Evolutionary conservation across 805 yeast species (phyloP), one percentile per base, ranked within the genome.

Genomic region (Suhomyces sp.): DNA sequence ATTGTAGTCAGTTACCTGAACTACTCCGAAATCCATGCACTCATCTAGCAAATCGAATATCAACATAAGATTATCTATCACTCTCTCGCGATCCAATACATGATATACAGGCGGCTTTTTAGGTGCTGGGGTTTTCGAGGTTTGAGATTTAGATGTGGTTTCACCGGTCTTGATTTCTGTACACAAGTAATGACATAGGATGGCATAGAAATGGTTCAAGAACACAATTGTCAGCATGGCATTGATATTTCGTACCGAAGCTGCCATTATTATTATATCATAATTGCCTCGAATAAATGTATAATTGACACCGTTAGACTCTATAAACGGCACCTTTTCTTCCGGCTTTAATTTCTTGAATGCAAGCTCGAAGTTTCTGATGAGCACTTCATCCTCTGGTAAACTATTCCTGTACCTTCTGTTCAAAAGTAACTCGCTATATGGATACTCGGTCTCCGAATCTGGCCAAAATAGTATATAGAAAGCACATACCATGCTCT

Each of bases 31-130:
- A 67, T 91, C 97, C 83, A 89, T 80, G 77, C 90, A 87, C 64
- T 90, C 97, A 64, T 90, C 97, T 44, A 90, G 69, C n/a, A 90
- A 71, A 65, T 91, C 97, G 68, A 86, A 87, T 6, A 90, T 80
- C 47, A 90, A 73, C 33, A 85, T 83, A 57, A 82, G 80, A 67
- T 90, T 93, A 67, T 90, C 96, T 22, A 81, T 71, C 2, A 90
- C 80, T 15, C 82, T 61, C 51, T 86, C 91, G 50, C 78, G 78
- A 60, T 81, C 82, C 22, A 54, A 17, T 19, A 38, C 15, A 38
- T 38, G 42, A 17, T 38, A 38, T 1, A 9, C 24, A 5, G 23
- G 23, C 12, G 42, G 42, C n/a, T 9, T 33, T n/a, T 33, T 33
- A 6, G 36, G 36, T 33, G 36, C 36, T 33, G 36, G 36, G 17